Base-by-base conservation (phyloP, 805 yeast genomes). In the Wickerhamomyces bovis region DNA sequence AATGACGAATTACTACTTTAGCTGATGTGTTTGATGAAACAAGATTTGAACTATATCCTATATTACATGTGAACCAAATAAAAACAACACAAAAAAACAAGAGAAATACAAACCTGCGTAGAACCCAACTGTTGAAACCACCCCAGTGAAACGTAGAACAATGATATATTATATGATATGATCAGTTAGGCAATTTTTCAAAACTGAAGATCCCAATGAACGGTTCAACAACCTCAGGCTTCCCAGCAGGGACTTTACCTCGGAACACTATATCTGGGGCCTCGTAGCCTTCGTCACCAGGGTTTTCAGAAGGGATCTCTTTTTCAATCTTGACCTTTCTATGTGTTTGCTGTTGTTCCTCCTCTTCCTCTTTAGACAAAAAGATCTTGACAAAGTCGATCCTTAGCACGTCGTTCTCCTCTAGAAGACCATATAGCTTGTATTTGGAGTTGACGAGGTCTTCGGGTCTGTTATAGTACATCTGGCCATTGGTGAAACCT, bases 131-230 rank as follows among this genome's bases (percentile, higher is more conserved):
- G n/a, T n/a, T n/a, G n/a, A n/a, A n/a, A n/a, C 25, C 9, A 23
- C 25, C 9, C 9, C 6, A 30, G 35, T 30, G 7, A 12, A 30
- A 7, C 16, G 15, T 7, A 6, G 6, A 30, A 30, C 7, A 30
- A 30, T 12, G 35, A 30, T n/a, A 30, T 30, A 30, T 12, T n/a
- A 13, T n/a, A n/a, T n/a, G n/a, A n/a, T n/a, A n/a, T 18, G 23
- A 19, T 35, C 15, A 19, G 18, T 19, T 40, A 35, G 56, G 50
- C 3, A 58, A 53, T 20, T 45, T 53, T 48, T 76, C 81, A 55
- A 76, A 76, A 38, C 75, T 73, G 51, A 76, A 75, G 12, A 76
- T 76, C 1, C 81, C 81, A 39, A 76, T 75, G 49, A 75, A 76
- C 5, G 81, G 80, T 53, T 75, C 78, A 22, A 75, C 68, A 19